Evolutionary conservation across 345 rosid species (phyloP), one percentile per base, ranked within the genome.

Genomic region (Eucalyptus pumila): DNA sequence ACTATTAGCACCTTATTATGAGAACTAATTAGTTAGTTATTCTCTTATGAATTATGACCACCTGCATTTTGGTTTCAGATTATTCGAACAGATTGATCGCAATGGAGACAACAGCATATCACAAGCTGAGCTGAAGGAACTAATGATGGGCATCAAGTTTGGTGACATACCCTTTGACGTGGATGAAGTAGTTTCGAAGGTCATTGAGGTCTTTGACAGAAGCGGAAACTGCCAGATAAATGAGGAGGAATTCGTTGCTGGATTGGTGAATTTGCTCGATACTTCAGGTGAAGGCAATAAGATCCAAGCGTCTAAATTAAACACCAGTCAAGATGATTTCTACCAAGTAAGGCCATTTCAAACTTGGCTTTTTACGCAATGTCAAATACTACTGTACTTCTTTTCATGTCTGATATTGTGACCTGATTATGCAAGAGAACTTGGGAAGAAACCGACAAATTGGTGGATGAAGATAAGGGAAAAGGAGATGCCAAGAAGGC

Each of bases 381-480:
- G 56, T 65, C 83, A 85, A 21, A 1, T 67, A 27, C 76, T 67
- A 8, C 76, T 40, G 32, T 67, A n/a, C 6, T 67, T n/a, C 40
- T 67, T 27, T n/a, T 16, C 65, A 34, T 17, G 11, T 19, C 56
- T 26, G 49, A 87, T 42, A 24, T 30, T 19, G 44, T 49, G 86
- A 56, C 67, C 11, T 37, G 50, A 37, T 54, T 87, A 11, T 45
- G n/a, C 56, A 60, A 87, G 91, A 89, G 47, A 90, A 52, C 90
- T 54, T 89, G 91, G 91, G 87, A 91, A 89, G 89, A 91, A 87
- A 89, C 90, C 9, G 91, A 91, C 52, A 90, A 88, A 87, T 48
- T 91, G 76, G 91, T 91, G 48, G 90, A 80, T 26, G 87, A 87
- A 17, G 90, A 90, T 42, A 83, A 86, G 27, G 62, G 51, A 24